A percentile compares a stretch with the other conserved stretches of the same genome.
Conservation (phyloP, 2,329 filamentous ascomycete species). For the Neonectria sp. region DNA sequence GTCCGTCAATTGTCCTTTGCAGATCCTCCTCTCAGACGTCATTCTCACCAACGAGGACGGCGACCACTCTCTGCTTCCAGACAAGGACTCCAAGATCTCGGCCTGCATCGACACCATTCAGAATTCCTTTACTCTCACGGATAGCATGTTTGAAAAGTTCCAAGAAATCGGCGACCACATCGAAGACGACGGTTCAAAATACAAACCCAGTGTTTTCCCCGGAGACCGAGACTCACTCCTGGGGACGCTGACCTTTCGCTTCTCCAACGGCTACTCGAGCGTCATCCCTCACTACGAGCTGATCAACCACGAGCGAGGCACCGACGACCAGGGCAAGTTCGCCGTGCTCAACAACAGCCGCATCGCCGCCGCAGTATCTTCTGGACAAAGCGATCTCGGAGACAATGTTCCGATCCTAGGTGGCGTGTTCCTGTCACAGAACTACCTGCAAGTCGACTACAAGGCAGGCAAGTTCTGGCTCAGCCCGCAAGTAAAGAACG, state of each 20-base stretch:
- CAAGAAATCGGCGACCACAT: slow-evolving; percentile 23
- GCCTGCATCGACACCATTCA: slow-evolving; percentile 30
- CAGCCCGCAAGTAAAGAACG: slow-evolving; percentile 25
- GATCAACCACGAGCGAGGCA: slow-evolving; percentile 27
- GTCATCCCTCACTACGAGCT: slow-evolving; percentile 29
- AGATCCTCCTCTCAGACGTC: slow-evolving; percentile 24
- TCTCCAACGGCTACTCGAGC: slow-evolving; percentile 23
- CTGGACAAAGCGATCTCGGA: slow-evolving; percentile 22
- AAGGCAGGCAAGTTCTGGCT: slow-evolving; percentile 23
- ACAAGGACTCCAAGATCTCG: slow-evolving; percentile 15
- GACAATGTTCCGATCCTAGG: slow-evolving; percentile 20
- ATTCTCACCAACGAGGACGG: slow-evolving; percentile 25
- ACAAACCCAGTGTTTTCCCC: slow-evolving; percentile 8
- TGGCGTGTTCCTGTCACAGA: slow-evolving; percentile 24
- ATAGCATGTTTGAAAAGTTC: slow-evolving; percentile 28
- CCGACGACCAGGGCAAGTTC: slow-evolving; percentile 23
- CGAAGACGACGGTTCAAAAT: slow-evolving; percentile 20
- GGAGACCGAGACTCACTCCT: slow-evolving; percentile 13
- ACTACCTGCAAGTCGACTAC: slow-evolving; percentile 25
- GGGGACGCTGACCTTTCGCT: slow-evolving; percentile 15
- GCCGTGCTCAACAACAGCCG: slow-evolving; percentile 25
- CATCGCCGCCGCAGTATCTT: slow-evolving; percentile 16
- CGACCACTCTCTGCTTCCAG: slow-evolving; percentile 24
- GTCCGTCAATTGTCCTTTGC: slow-evolving; percentile 24
- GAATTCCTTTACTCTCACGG: slow-evolving; percentile 23